These are phyloP conservation scores for Ichthyophthirius multifiliis DNA, from an alignment of 169 alveolate genomes.

Conservation along the genomic window DNA sequence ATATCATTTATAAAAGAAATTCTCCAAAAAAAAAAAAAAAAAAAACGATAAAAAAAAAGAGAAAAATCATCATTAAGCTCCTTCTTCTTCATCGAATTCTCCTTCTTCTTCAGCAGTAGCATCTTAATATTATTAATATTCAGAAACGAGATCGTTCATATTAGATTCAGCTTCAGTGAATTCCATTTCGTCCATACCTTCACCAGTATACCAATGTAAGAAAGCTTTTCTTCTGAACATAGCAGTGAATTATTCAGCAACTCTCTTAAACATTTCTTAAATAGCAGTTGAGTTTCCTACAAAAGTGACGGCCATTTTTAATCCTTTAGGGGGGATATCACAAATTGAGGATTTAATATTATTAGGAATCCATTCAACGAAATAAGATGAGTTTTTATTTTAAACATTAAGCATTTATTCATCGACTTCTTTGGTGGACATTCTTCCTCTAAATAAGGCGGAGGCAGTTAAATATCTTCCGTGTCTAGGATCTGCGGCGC, in stretches of 20 bases:
- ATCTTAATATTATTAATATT: constrained; percentile 98
- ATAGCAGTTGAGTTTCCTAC: constrained; percentile 98
- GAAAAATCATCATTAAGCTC: constrained; percentile 14
- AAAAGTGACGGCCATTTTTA: constrained; percentile 97
- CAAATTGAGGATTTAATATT: constrained; percentile 97
- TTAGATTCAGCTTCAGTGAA: constrained; percentile 69
- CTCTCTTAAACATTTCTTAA: constrained; percentile 97
- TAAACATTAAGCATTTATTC: constrained; percentile 98
- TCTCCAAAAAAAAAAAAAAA: no score
- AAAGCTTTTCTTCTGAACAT: constrained; percentile 98
- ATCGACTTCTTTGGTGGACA: constrained; percentile 99
- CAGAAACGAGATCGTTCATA: constrained; percentile 97
- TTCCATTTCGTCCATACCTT: constrained; percentile 99
- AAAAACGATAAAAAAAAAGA: no score
- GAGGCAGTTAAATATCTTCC: constrained; percentile 99
- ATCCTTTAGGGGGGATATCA: constrained; percentile 99
- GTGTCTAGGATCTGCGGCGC: constrained; percentile 99
- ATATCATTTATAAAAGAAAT: no score
- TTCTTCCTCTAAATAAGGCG: constrained; percentile 98
- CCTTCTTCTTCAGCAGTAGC: constrained; percentile 97
- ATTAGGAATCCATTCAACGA: constrained; percentile 99
- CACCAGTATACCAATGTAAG: constrained; percentile 98
- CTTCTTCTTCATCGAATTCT: constrained; percentile 87
- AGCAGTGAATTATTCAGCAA: constrained; percentile 97
- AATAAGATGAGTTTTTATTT: constrained; percentile 96